Conservation (phyloP, 2,329 filamentous ascomycete species). For the Zalaria sp. region DNA sequence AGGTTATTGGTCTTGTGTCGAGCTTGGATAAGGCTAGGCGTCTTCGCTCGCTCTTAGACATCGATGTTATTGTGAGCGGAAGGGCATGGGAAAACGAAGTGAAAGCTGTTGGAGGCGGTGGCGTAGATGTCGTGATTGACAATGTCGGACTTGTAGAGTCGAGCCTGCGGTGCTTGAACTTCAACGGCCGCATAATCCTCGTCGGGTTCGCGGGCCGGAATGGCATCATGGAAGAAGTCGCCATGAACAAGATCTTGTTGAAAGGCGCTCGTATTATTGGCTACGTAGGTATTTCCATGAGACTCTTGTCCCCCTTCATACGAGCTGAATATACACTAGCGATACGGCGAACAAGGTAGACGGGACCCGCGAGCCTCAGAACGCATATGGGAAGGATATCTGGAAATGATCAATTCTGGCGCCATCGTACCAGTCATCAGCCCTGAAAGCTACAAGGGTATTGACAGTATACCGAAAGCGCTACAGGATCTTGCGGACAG, state of each 20-base stretch:
- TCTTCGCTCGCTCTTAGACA: slow-evolving; percentile 14
- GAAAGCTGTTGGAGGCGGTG: slow-evolving; percentile 27
- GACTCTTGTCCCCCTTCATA: background rate
- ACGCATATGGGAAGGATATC: slow-evolving; percentile 38
- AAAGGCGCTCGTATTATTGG: slow-evolving; percentile 40
- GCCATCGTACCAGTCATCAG: slow-evolving; percentile 39
- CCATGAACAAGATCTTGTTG: slow-evolving; percentile 40
- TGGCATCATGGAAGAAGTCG: slow-evolving; percentile 39
- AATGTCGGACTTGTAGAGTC: slow-evolving; percentile 42
- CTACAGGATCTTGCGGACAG: slow-evolving; percentile 36
- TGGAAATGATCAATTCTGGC: slow-evolving; percentile 31
- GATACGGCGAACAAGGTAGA: slow-evolving; percentile 43
- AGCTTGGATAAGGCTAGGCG: slow-evolving; percentile 27
- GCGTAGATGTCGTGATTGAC: slow-evolving; percentile 45
- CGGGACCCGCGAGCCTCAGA: slow-evolving; percentile 32
- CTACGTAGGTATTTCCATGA: slow-evolving; percentile 24
- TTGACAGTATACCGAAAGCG: slow-evolving; percentile 35
- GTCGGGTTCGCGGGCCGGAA: slow-evolving; percentile 43
- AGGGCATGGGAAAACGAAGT: slow-evolving; percentile 39
- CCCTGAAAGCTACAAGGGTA: slow-evolving; percentile 31
- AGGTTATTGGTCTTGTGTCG: slow-evolving; percentile 39
- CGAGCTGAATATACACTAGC: slow-evolving; percentile 6
- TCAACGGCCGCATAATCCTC: slow-evolving; percentile 40
- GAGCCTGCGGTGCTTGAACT: slow-evolving; percentile 39
- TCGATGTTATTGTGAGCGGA: slow-evolving; percentile 17